These are phyloP conservation scores for Fusarium sp. DNA, from an alignment of 2,329 filamentous ascomycete genomes.

Conservation along the genomic window DNA sequence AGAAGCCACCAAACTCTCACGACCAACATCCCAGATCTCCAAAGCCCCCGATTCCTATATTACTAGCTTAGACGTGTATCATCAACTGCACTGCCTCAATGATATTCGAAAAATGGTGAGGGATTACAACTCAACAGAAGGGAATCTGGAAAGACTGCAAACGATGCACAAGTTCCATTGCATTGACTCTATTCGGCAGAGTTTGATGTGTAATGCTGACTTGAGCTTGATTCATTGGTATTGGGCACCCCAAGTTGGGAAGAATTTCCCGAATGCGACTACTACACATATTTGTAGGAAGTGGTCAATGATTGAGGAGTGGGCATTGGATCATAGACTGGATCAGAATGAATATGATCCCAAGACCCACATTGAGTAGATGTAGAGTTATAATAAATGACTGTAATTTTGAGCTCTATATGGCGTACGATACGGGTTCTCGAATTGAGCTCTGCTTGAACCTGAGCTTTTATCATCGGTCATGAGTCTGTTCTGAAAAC, in stretches of 20 bases:
- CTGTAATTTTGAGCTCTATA: too few species aligned
- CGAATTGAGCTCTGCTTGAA: too few species aligned
- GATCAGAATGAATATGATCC: neutral
- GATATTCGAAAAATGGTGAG: conserved; percentile 3
- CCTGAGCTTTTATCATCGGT: too few species aligned
- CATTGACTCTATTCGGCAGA: neutral
- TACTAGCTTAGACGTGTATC: conserved; percentile 5
- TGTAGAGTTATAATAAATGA: neutral
- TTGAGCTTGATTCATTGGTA: neutral
- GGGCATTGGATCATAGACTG: neutral
- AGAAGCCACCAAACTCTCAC: neutral
- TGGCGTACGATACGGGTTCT: too few species aligned
- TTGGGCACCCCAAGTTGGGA: neutral
- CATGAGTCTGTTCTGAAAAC: too few species aligned
- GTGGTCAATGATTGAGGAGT: neutral
- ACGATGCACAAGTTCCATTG: conserved; percentile 9
- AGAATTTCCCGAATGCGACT: neutral
- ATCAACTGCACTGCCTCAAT: conserved; percentile 1
- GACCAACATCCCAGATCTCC: neutral
- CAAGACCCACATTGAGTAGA: neutral
- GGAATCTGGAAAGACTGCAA: neutral
- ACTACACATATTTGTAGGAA: neutral
- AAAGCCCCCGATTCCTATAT: conserved; percentile 1
- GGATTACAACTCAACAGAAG: neutral
- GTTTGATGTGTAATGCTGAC: neutral